Conservation (phyloP, 352 stramenopile genomes). For the Nothophytophthora sp. region DNA sequence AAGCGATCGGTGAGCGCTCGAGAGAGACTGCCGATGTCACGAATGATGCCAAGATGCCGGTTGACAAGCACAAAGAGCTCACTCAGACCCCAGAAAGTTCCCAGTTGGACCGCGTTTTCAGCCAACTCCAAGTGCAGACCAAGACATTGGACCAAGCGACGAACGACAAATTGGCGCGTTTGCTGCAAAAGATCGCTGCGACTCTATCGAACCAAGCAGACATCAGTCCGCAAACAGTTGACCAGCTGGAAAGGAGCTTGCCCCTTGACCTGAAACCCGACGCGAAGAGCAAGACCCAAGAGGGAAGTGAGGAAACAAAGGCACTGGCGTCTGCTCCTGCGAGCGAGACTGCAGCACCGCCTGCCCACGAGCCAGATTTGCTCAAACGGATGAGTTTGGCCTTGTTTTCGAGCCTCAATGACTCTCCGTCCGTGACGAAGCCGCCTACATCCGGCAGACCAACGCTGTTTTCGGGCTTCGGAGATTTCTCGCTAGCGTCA, state of each 20-base stretch:
- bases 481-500: conserved; percentile 29
- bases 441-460: conserved; percentile 15
- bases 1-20: too few relatives aligned
- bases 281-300: not conserved
- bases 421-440: conserved; percentile 14
- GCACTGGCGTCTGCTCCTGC: not conserved
- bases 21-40: too few relatives aligned
- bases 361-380: conserved; percentile 21
- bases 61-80: conserved; percentile 7
- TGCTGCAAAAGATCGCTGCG: conserved; percentile 23
- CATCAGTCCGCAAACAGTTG: conserved; percentile 17
- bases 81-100: not conserved
- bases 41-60: too few relatives aligned
- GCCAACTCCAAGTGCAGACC: conserved; percentile 26
- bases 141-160: conserved; percentile 29
- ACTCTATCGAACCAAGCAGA: conserved; percentile 22
- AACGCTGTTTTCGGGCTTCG: conserved; percentile 25
- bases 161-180: conserved; percentile 18
- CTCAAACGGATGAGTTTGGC: conserved; percentile 25
- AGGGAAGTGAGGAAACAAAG: not conserved
- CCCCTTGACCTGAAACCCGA: conserved; percentile 1
- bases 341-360: not conserved
- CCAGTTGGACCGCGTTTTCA: conserved; percentile 20
- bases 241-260: conserved; percentile 26
- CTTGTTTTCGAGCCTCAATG: conserved; percentile 25